Percentiles rank a stretch among this genome's conserved stretches.
Conservation (phyloP, 257 asterid genomes). For the Plectranthus barbatus region DNA sequence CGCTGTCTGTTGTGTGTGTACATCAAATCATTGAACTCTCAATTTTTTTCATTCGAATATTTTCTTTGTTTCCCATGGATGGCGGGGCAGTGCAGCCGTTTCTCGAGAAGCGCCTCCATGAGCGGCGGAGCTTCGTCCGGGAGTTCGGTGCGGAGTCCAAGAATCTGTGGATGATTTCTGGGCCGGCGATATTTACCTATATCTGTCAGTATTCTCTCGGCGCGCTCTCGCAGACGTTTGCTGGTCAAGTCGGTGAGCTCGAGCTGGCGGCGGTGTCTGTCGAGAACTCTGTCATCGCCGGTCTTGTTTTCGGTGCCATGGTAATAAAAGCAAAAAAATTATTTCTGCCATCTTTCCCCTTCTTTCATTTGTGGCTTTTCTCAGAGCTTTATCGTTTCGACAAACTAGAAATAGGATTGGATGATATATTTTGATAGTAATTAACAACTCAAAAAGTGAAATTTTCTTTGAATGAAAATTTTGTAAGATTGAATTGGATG, state of each 20-base stretch:
- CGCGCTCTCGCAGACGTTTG: slow-evolving; percentile 59
- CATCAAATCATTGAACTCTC: background rate
- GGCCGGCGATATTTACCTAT: slow-evolving; percentile 64
- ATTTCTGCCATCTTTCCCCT: background rate
- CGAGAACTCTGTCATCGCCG: slow-evolving; percentile 73
- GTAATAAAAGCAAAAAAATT: slow-evolving; percentile 19
- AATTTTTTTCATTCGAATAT: background rate
- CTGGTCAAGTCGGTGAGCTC: slow-evolving; percentile 59
- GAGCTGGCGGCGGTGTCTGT: slow-evolving; percentile 84
- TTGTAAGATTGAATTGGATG: too few relatives aligned
- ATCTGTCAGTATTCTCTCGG: slow-evolving; percentile 69
- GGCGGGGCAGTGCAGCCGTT: slow-evolving; percentile 21
- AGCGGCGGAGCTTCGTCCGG: slow-evolving; percentile 8
- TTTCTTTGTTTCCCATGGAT: slow-evolving; percentile 5
- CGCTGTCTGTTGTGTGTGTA: too few relatives aligned
- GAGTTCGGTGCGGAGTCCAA: slow-evolving; percentile 46
- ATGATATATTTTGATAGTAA: too few relatives aligned
- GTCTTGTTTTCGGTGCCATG: slow-evolving; percentile 70
- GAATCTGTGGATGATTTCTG: slow-evolving; percentile 59
- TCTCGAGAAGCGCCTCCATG: slow-evolving; percentile 19
- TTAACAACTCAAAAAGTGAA: too few relatives aligned
- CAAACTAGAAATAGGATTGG: too few relatives aligned
- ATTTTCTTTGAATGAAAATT: too few relatives aligned
- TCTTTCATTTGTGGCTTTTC: background rate
- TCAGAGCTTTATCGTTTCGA: background rate